phyloP scores from a whole-genome alignment of 805 yeast genomes.

The Saccharomycopsis synnaedendra region DNA sequence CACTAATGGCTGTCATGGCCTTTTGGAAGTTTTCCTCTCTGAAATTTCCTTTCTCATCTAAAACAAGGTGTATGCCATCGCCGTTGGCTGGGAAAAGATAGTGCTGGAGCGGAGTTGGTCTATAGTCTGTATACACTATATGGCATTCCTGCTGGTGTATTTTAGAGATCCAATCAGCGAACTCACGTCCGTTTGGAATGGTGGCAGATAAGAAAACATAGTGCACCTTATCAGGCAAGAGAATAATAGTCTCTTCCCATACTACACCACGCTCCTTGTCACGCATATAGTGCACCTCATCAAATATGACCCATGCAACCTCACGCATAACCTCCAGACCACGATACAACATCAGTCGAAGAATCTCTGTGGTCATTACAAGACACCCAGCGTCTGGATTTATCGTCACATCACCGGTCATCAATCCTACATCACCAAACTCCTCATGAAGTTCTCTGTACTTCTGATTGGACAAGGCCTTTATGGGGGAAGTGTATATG shows the following conservation, averaged over 20 bases:
- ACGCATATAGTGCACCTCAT: slow-evolving; percentile 97
- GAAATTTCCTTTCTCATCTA: slow-evolving; percentile 92
- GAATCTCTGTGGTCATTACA: slow-evolving; percentile 98
- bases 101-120: slow-evolving; percentile 98
- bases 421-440: slow-evolving; percentile 93
- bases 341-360: slow-evolving; percentile 90
- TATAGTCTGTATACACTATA: slow-evolving; percentile 95
- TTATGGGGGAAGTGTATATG: slow-evolving; percentile 90
- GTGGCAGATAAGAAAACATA: slow-evolving; percentile 93
- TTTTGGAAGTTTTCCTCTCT: slow-evolving; percentile 97
- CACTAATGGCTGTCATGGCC: slow-evolving; percentile 91
- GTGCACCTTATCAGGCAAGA: slow-evolving; percentile 91
- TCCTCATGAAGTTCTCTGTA: slow-evolving; percentile 87
- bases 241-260: slow-evolving; percentile 97
- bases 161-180: slow-evolving; percentile 97
- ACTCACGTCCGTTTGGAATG: slow-evolving; percentile 95
- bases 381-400: slow-evolving; percentile 97
- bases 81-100: slow-evolving; percentile 98
- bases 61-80: slow-evolving; percentile 94
- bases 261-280: slow-evolving; percentile 98
- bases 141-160: slow-evolving; percentile 96
- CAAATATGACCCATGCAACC: slow-evolving; percentile 97
- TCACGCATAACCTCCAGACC: slow-evolving; percentile 98
- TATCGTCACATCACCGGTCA: slow-evolving; percentile 98
- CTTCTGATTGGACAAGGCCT: slow-evolving; percentile 89